Evolutionary conservation across 306 rosid species (phyloP).

Genomic region (Benincasa hispida): DNA sequence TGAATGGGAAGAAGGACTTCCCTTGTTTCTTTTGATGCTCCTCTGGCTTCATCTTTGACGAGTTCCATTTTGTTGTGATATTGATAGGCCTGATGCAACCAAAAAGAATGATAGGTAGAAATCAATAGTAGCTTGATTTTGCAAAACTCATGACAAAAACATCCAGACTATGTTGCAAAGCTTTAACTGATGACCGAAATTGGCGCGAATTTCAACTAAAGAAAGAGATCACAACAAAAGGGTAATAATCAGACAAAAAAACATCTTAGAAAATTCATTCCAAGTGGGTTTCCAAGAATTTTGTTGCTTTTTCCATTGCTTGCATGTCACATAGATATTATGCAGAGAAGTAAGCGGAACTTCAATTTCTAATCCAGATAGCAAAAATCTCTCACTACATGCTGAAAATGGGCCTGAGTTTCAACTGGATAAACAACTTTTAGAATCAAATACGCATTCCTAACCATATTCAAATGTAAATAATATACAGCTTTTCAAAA

Average conservation of each 20-base stretch:
- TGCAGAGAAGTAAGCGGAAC: not conserved
- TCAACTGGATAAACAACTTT: not conserved
- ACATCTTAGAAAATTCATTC: not conserved
- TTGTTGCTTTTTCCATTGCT: not conserved
- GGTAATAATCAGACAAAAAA: not conserved
- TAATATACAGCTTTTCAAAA: not conserved
- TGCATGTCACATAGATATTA: not conserved
- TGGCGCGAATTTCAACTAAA: not conserved
- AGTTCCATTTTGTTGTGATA: constrained; percentile 54
- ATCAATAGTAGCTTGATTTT: not conserved
- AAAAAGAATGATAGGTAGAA: not conserved
- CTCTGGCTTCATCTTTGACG: constrained; percentile 33
- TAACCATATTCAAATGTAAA: not conserved
- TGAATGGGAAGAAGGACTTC: constrained; percentile 22
- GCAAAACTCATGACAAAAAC: not conserved
- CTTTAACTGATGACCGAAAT: not conserved
- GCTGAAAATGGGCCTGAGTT: not conserved
- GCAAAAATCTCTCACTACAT: not conserved
- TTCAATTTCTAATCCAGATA: not conserved
- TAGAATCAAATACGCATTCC: not conserved
- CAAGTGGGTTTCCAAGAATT: not conserved
- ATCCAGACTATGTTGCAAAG: not conserved
- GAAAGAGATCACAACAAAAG: not conserved
- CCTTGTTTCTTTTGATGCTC: constrained; percentile 36
- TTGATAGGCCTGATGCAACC: constrained; percentile 53